Conservation (phyloP, 2,329 filamentous ascomycete species). For the Neoscytalidium dimidiatum region DNA sequence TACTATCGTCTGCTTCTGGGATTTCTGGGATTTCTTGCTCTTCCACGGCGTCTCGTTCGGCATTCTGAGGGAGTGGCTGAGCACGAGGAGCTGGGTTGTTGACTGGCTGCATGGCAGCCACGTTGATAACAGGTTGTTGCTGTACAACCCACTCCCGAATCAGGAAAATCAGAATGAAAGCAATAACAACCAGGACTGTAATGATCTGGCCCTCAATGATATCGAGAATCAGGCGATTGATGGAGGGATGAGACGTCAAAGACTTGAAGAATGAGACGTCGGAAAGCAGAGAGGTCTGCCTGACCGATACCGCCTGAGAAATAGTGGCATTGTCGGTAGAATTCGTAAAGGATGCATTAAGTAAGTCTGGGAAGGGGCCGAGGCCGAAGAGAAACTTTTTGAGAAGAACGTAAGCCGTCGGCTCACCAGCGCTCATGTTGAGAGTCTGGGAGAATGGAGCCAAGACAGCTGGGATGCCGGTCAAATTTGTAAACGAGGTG, state of each 20-base stretch:
- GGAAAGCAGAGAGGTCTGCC: slow-evolving; percentile 52
- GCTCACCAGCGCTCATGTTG: slow-evolving; percentile 45
- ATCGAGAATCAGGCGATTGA: slow-evolving; percentile 80
- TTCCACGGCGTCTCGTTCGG: slow-evolving; percentile 25
- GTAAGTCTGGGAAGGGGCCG: slow-evolving; percentile 31
- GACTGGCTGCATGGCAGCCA: slow-evolving; percentile 51
- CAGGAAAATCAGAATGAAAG: slow-evolving; percentile 94
- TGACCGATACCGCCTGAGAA: slow-evolving; percentile 21
- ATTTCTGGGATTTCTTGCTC: slow-evolving; percentile 22
- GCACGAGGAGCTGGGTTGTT: slow-evolving; percentile 25
- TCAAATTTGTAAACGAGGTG: slow-evolving; percentile 22
- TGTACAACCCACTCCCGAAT: slow-evolving; percentile 98
- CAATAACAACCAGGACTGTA: slow-evolving; percentile 85
- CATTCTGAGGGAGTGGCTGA: slow-evolving; percentile 23
- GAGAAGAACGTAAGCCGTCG: slow-evolving; percentile 47
- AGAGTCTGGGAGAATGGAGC: slow-evolving; percentile 43
- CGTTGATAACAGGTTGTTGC: slow-evolving; percentile 90
- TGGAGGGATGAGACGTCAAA: slow-evolving; percentile 65
- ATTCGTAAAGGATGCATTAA: slow-evolving; percentile 28
- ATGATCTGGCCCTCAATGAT: slow-evolving; percentile 92
- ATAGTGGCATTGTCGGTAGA: slow-evolving; percentile 34
- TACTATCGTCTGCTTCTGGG: slow-evolving; percentile 17
- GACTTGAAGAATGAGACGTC: slow-evolving; percentile 56
- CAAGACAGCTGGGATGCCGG: slow-evolving; percentile 31
- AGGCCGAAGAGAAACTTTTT: slow-evolving; percentile 44